Evolutionary conservation across 1,284 basidiomycete genomes (phyloP), one percentile per base, ranked within the genome.

Genomic region (Ganoderma sinense): DNA sequence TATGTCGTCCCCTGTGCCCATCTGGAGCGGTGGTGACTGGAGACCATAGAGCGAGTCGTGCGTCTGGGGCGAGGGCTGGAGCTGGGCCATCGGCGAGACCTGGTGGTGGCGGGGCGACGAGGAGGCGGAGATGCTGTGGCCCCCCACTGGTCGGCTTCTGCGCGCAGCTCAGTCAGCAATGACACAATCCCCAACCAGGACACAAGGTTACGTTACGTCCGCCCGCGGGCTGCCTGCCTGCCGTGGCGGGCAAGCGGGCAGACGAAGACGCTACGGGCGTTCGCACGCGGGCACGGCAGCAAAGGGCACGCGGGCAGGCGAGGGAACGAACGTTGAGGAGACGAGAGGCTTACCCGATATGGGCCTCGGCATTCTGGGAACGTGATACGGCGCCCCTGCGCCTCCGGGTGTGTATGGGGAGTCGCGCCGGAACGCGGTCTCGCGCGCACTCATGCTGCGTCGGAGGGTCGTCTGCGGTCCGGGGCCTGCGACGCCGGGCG

Each of bases 401-500:
- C 43, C 45, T 4, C 33, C 36, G 36, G 23, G 40, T 39, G 20
- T 23, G 23, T 58, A 64, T 29, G 68, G 48, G 10, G 48, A 33
- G 43, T 72, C 71, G 66, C 69, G 71, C 23, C 70, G 74, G 64
- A 74, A 65, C 43, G 71, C 55, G 4, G 65, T 41, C 66, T 75
- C 73, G 39, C 70, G 67, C 45, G 73, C 73, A 68, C 73, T 75
- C 71, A 69, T 62, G 60, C 69, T 71, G 26, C 75, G 75, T 59
- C 75, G 74, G 39, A 74, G 68, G 29, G 72, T 67, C 16, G 75
- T 75, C 69, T 73, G 75, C 14, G 78, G 76, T 2, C 78, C 77
- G 20, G 78, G 76, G 62, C 76, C 76, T 16, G 78, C 75, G 66
- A 75, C 69, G 62, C 75, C 73, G 36, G 78, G 71, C 14, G 74